Conservation (phyloP, 2,329 filamentous ascomycete genomes). For the Pseudocercospora eumusae region DNA sequence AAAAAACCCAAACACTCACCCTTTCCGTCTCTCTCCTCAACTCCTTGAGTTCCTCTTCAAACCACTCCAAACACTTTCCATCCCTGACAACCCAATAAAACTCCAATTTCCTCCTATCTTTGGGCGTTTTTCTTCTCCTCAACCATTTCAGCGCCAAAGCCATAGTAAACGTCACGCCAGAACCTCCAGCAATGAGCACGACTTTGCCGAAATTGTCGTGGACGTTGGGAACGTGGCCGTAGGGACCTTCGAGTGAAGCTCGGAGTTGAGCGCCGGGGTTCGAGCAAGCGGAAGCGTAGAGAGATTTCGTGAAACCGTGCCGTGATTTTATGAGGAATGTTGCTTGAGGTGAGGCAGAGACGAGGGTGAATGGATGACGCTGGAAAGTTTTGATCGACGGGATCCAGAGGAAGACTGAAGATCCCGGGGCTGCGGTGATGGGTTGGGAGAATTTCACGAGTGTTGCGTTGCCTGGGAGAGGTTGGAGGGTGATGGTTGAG, state of each 20-base stretch:
- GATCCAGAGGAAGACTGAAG: constrained; percentile 32
- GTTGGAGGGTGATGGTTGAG: constrained; percentile 27
- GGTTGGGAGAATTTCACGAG: constrained; percentile 24
- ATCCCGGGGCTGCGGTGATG: constrained; percentile 26
- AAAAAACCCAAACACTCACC: constrained; percentile 46
- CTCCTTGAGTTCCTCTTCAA: constrained; percentile 52
- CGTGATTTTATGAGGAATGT: constrained; percentile 30
- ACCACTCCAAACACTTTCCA: constrained; percentile 49
- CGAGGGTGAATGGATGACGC: constrained; percentile 33
- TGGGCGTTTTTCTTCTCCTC: constrained; percentile 35
- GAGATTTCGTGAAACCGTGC: constrained; percentile 28
- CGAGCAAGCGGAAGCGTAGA: constrained; percentile 26
- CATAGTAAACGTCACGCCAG: constrained; percentile 60
- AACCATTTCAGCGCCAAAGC: constrained; percentile 55
- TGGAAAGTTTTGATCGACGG: constrained; percentile 25
- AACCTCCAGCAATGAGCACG: constrained; percentile 61
- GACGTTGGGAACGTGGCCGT: constrained; percentile 40
- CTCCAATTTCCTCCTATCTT: constrained; percentile 52
- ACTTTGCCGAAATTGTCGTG: constrained; percentile 60
- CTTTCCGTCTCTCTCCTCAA: constrained; percentile 44
- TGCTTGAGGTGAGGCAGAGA: constrained; percentile 19
- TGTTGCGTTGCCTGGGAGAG: constrained; percentile 27
- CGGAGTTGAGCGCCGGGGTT: constrained; percentile 20
- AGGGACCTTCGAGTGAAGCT: constrained; percentile 35
- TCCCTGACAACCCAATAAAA: constrained; percentile 38